Base-by-base conservation (phyloP, 352 stramenopile species). In the Phytopythium montanum region DNA sequence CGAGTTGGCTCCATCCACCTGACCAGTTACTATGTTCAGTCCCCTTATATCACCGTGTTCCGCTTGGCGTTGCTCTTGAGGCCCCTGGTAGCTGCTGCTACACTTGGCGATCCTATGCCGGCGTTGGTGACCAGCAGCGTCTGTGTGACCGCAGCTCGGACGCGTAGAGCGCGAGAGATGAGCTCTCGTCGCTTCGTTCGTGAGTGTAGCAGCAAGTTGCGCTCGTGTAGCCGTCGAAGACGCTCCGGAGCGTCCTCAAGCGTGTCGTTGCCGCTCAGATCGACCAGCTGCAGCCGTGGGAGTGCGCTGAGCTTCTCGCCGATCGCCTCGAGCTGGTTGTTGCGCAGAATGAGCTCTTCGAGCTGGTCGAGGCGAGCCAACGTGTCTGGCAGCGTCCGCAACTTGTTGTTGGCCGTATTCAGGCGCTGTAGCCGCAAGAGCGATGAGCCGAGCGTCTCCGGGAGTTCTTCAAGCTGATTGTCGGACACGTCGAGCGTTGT, bases 111-210 rank as follows among this genome's bases (percentile, higher is more conserved):
- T 7, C 21, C 25, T 3, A 14, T 14, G 7, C 3, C 0, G 18
- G 25, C 50, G 19, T 42, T 26, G 49, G 67, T 61, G 14, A 25
- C 58, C 18, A 65, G 64, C 2, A 76, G 66, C 28, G 61, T 69
- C 56, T 77, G 64, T 14, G 54, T 55, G 5, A 88, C 76, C 14
- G 66, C 70, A 13, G 69, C 67, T 5, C 79, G 74, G 23, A 89
- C 75, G 12, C 73, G 80, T 13, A 89, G 65, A 1, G 79, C 79
- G 46, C 79, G 62, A 18, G 76, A 62, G 57, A 89, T 87, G 19
- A 89, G 75, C 54, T 89, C 79, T 7, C 79, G 72, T 2, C 79
- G 74, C 61, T 87, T 89, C 28, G 72, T 52, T 19, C 79, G 72
- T 12, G 79, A 89, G 50, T 82, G 79, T 13, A 87, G 56, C 38